These are phyloP conservation scores for Taphrina communis DNA, from an alignment of 1,139 yeast species.

Conservation along the genomic window DNA sequence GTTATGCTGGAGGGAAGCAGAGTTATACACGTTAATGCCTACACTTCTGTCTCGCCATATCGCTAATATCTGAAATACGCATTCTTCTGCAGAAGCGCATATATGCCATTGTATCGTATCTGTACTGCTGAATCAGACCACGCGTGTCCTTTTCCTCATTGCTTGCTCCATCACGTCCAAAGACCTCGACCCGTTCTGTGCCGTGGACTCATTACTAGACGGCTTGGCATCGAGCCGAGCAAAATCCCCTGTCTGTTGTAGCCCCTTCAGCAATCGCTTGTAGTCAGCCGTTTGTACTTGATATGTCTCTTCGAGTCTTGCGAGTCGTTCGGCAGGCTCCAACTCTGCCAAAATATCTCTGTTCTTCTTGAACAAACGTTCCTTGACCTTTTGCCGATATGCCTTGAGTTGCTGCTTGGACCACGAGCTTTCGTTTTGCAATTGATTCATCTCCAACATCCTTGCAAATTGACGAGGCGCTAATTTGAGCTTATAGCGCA, in stretches of 20 bases:
- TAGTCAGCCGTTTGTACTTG: slow-evolving; percentile 72
- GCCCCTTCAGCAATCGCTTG: slow-evolving; percentile 54
- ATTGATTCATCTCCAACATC: slow-evolving; percentile 70
- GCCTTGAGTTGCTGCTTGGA: slow-evolving; percentile 49
- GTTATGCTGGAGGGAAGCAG: no score
- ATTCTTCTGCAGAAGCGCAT: no score
- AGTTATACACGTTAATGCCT: no score
- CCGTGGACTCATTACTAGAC: not conserved
- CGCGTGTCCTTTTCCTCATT: slow-evolving; percentile 5
- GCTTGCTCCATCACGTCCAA: slow-evolving; percentile 8
- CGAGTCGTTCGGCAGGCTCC: slow-evolving; percentile 65
- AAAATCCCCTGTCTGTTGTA: not conserved
- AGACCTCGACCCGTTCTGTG: not conserved
- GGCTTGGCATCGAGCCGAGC: not conserved
- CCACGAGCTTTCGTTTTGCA: slow-evolving; percentile 76
- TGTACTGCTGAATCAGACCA: no score
- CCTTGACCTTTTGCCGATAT: slow-evolving; percentile 69
- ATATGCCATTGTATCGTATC: no score
- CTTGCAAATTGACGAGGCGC: slow-evolving; percentile 28
- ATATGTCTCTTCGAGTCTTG: slow-evolving; percentile 78
- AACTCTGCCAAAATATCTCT: slow-evolving; percentile 72
- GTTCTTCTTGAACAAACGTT: slow-evolving; percentile 75
- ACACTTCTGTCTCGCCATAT: no score
- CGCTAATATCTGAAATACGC: no score
- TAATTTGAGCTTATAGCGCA: slow-evolving; percentile 13